A percentile compares a stretch with the other conserved stretches of the same genome.
These are phyloP conservation scores for Chytriomyces hyalinus DNA, from an alignment of 192 early-diverging fungal species.

Conservation along the genomic window DNA sequence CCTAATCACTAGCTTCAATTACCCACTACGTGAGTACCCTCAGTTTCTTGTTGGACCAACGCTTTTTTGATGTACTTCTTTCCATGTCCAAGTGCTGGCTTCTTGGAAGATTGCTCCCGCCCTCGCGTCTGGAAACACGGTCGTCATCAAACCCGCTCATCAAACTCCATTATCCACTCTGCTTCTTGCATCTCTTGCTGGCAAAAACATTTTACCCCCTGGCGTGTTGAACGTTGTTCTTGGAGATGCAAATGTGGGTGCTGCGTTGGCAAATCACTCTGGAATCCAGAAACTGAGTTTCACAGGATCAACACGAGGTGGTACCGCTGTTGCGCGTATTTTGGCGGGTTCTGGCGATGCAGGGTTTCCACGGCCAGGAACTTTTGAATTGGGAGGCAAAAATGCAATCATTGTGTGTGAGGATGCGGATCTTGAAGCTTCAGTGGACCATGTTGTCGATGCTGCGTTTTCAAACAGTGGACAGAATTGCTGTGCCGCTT, in stretches of 20 bases:
- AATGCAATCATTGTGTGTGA: constrained; percentile 60
- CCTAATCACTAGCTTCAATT: constrained; percentile 67
- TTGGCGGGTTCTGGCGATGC: constrained; percentile 58
- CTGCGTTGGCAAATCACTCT: constrained; percentile 68
- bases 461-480: constrained; percentile 32
- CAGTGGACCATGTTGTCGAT: constrained; percentile 13
- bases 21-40: constrained; percentile 52
- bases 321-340: not conserved
- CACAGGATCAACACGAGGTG: constrained; percentile 57
- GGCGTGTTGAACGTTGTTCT: constrained; percentile 82
- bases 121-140: constrained; percentile 72
- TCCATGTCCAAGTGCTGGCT: constrained; percentile 61
- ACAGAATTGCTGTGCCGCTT: constrained; percentile 36
- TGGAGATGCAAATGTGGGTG: constrained; percentile 73
- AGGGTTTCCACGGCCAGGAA: constrained; percentile 72
- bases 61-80: constrained; percentile 80
- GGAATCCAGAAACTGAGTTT: constrained; percentile 71
- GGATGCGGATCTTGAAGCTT: constrained; percentile 27
- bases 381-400: constrained; percentile 84
- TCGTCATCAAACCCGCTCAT: constrained; percentile 76
- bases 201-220: constrained; percentile 58
- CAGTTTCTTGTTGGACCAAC: constrained; percentile 33
- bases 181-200: constrained; percentile 12
- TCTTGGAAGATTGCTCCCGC: constrained; percentile 82
- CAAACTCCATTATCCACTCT: constrained; percentile 42